phyloP scores from a whole-genome alignment of 1,139 yeast species.

The Blastobotrys persicus region DNA sequence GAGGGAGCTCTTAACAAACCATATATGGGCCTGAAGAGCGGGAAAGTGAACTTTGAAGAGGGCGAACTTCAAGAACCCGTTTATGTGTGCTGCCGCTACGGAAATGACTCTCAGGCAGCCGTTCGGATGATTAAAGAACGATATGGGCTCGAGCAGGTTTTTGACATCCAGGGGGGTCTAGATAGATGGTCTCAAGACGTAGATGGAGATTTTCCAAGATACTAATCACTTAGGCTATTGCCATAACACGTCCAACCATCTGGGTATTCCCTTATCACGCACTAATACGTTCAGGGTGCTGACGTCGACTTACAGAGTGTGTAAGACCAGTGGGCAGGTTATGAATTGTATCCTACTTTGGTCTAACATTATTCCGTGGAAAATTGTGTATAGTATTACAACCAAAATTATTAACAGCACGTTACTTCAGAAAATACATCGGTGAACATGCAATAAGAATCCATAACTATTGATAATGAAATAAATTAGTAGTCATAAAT shows the following conservation, averaged over 20 bases:
- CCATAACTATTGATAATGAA: too few species aligned
- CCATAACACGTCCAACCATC: too few species aligned
- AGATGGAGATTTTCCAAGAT: conserved; percentile 64
- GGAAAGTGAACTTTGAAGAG: conserved; percentile 10
- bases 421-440: too few species aligned
- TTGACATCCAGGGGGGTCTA: conserved; percentile 77
- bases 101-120: conserved; percentile 88
- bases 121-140: conserved; percentile 53
- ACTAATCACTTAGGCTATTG: too few species aligned
- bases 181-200: conserved; percentile 63
- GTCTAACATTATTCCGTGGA: conserved; percentile 68
- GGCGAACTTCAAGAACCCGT: conserved; percentile 26
- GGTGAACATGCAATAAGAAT: too few species aligned
- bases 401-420: background rate
- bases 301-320: too few species aligned
- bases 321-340: too few species aligned
- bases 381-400: conserved; percentile 43
- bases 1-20: conserved; percentile 65
- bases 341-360: too few species aligned
- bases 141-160: conserved; percentile 48
- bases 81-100: conserved; percentile 72
- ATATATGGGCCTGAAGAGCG: conserved; percentile 44
- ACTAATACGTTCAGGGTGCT: too few species aligned
- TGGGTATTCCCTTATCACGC: too few species aligned
- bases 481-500: conserved; percentile 9